Base-by-base conservation (phyloP, 768 basidiomycete species). In the Sistotremastrum suecicum region DNA sequence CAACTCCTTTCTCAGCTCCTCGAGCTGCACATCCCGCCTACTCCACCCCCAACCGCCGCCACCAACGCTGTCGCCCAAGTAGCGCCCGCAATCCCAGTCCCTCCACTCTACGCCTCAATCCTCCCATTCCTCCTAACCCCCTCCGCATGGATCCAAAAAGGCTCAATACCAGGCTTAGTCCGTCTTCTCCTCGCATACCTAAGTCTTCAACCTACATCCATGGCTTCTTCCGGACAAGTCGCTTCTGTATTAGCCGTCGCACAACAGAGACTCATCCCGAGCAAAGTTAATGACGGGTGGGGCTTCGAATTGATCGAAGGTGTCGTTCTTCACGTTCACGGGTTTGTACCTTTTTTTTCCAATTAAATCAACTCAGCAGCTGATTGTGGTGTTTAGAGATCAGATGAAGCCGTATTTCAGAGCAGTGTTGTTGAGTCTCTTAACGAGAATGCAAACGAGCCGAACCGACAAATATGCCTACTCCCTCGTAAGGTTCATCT, bases 1-100 rank as follows among this genome's bases (percentile, higher is more conserved):
- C 95, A 99, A 58, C 75, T 99, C 53, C 77, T 97, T 39, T 83
- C 91, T 0, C 95, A 98, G 57, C 90, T 99, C 73, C 80, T 99
- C 32, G 83, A 90, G 51, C 65, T 88, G 3, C 91, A 94, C 53
- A 48, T 63, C 1, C 45, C 36, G 20, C n/a, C 11, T 34, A 41
- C 43, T 7, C 31, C 41, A 11, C 42, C 33, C 30, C 31, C 39
- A 5, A 64, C 60, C 2, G 56, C 60, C 2, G 67, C 70, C 5
- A 20, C 20, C 20, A 20, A 20, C 68, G 4, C 70, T 70, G 48
- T 64, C 70, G 10, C 67, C 70, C 45, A 69, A 71, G 50, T 59
- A 65, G 0, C 69, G 68, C 51, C 49, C 63, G 0, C 35, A 41
- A 5, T 7, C 8, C n/a, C 20, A 20, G 68, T 92, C 2, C 90